Base-by-base conservation (phyloP, 2,329 filamentous ascomycete species). In the Nothomitra cinnamomea region DNA sequence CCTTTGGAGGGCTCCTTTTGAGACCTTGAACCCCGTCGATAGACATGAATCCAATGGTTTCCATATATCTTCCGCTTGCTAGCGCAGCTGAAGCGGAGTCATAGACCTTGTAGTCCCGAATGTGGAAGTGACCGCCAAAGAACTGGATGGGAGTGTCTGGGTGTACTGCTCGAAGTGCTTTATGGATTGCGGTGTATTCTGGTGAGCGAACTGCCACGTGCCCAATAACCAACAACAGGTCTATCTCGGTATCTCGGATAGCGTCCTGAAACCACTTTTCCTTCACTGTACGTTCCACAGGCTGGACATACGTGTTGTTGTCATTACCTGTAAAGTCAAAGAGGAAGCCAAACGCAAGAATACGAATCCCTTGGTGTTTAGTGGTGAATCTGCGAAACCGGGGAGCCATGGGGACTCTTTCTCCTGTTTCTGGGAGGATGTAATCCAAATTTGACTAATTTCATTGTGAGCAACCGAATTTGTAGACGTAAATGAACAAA, bases 31-130 rank as follows among this genome's bases (percentile, higher is more conserved):
- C 63, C 1, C 87, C 87, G 54, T 83, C 76, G 47, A 95, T 80
- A 0, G 88, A 94, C 77, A 92, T 80, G 76, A 92, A 96, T 1
- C 90, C 90, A 51, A 96, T 82, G 0, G 90, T 95, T 70, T 96
- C 90, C 72, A 95, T 84, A 66, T 95, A 96, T 0, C 90, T 78
- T 2, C 90, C 90, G 60, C 86, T 92, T 41, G 88, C 88, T 3
- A 96, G 72, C 1, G 83, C 89, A 57, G 85, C 82, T 0, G 89
- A 80, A 53, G 80, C 82, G 40, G 77, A 76, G 65, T 95, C 90
- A 61, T 87, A 95, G 56, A 76, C 79, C 41, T 78, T 78, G 60
- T 87, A 86, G 63, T 95, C 88, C 7, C 90, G 81, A 48, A 95
- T 87, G 64, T 96, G 90, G 1, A 80, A 80, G 63, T 96, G 90